These are phyloP conservation scores for Abelmoschus esculentus DNA, from an alignment of 345 rosid species.

Conservation along the genomic window DNA sequence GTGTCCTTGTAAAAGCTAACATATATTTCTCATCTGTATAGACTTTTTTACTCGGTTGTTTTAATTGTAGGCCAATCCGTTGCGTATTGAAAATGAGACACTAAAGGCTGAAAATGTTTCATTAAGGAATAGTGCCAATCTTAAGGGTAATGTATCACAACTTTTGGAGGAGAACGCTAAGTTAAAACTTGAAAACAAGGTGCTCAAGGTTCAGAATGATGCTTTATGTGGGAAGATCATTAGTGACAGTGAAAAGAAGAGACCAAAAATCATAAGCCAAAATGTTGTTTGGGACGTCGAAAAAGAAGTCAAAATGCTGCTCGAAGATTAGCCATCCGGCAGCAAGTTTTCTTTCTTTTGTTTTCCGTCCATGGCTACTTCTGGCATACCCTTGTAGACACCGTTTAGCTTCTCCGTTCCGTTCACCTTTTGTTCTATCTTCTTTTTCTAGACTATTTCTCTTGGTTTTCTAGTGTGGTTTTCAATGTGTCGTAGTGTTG, in stretches of 20 bases:
- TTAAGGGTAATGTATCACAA: neutral
- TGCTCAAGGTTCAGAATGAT: neutral
- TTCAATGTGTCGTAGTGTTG: too few species aligned
- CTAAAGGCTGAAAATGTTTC: neutral
- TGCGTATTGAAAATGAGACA: neutral
- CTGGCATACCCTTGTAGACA: neutral
- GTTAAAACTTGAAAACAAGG: neutral
- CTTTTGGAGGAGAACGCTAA: neutral
- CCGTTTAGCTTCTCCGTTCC: too few species aligned
- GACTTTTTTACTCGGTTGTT: neutral
- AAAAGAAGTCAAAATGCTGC: neutral
- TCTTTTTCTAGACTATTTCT: too few species aligned
- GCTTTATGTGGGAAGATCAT: neutral
- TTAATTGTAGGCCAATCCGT: slow-evolving; percentile 6
- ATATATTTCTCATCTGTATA: neutral
- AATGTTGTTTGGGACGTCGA: neutral
- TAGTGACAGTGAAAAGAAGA: neutral
- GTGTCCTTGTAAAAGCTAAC: neutral
- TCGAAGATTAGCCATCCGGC: neutral
- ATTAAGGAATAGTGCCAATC: neutral
- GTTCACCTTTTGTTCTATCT: too few species aligned
- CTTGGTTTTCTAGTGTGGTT: too few species aligned
- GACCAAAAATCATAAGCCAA: neutral
- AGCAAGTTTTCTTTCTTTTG: neutral
- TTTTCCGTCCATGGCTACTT: neutral